phyloP scores from a whole-genome alignment of 345 rosid genomes.

The Hibiscus syriacus region DNA sequence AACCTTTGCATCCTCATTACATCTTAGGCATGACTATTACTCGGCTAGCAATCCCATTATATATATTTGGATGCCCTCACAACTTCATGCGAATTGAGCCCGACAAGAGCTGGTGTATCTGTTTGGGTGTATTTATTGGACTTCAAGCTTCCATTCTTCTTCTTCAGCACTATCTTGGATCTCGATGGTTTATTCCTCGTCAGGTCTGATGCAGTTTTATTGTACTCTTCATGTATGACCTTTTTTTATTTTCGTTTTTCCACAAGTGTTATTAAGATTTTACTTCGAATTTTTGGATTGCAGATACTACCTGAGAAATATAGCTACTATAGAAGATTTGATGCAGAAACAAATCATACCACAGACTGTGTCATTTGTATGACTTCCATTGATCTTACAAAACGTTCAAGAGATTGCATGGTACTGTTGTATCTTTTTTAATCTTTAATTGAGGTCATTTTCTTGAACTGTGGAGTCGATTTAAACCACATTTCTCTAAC shows the following conservation, averaged over 20 bases:
- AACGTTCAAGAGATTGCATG: slow-evolving; percentile 71
- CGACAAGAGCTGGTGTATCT: slow-evolving; percentile 73
- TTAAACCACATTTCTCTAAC: slow-evolving; percentile 14
- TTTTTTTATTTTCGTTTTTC: background rate
- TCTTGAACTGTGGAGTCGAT: background rate
- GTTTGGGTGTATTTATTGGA: slow-evolving; percentile 55
- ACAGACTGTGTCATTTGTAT: slow-evolving; percentile 94
- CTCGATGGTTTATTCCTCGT: slow-evolving; percentile 90
- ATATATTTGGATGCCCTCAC: slow-evolving; percentile 88
- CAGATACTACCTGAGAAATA: slow-evolving; percentile 96
- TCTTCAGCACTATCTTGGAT: slow-evolving; percentile 91
- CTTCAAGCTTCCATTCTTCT: slow-evolving; percentile 84
- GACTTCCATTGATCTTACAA: slow-evolving; percentile 70
- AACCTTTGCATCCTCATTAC: slow-evolving; percentile 91
- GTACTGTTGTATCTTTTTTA: slow-evolving; percentile 22
- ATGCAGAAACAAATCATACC: slow-evolving; percentile 38
- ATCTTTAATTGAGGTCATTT: background rate
- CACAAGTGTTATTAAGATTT: background rate
- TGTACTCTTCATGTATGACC: slow-evolving; percentile 7
- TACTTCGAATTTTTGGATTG: slow-evolving; percentile 2
- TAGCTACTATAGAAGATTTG: slow-evolving; percentile 70
- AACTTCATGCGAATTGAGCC: slow-evolving; percentile 93
- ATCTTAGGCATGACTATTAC: slow-evolving; percentile 85
- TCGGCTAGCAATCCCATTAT: slow-evolving; percentile 78
- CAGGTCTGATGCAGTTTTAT: slow-evolving; percentile 50